phyloP scores from a whole-genome alignment of 1,139 yeast genomes.

The Suhomyces panamericanus region DNA sequence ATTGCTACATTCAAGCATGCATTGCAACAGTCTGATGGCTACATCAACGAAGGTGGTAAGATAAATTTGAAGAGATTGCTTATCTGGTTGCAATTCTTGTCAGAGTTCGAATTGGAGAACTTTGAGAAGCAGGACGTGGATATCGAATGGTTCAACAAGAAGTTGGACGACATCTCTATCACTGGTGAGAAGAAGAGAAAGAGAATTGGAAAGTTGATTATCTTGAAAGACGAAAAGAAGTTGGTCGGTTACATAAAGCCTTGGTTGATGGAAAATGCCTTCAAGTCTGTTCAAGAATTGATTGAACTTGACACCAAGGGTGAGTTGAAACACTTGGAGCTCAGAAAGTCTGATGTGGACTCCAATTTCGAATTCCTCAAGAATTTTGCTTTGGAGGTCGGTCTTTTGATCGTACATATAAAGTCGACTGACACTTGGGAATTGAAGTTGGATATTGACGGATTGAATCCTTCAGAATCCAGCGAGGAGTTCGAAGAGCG shows the following conservation, averaged over 20 bases:
- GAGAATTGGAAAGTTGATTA: constrained; percentile 61
- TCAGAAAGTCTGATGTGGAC: constrained; percentile 51
- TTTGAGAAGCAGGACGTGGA: constrained; percentile 83
- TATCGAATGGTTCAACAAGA: constrained; percentile 87
- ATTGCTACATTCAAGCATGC: constrained; percentile 85
- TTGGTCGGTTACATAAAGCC: constrained; percentile 61
- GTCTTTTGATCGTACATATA: constrained; percentile 66
- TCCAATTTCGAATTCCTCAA: constrained; percentile 60
- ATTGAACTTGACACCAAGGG: constrained; percentile 41
- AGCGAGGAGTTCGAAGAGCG: constrained; percentile 62
- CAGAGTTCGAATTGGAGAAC: constrained; percentile 75
- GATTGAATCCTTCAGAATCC: constrained; percentile 63
- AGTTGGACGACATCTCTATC: constrained; percentile 75
- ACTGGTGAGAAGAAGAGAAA: constrained; percentile 70
- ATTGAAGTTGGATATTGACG: constrained; percentile 71
- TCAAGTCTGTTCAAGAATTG: constrained; percentile 30
- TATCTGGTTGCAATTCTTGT: constrained; percentile 68
- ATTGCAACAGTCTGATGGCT: constrained; percentile 74
- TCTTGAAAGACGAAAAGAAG: constrained; percentile 73
- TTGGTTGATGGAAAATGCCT: constrained; percentile 56
- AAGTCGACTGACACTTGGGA: constrained; percentile 52
- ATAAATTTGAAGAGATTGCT: constrained; percentile 74
- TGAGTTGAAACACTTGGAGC: constrained; percentile 47
- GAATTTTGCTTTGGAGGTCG: constrained; percentile 62
- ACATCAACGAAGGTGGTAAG: constrained; percentile 78